Conservation (phyloP, 2,329 filamentous ascomycete genomes). For the Fusarium chuoi region DNA sequence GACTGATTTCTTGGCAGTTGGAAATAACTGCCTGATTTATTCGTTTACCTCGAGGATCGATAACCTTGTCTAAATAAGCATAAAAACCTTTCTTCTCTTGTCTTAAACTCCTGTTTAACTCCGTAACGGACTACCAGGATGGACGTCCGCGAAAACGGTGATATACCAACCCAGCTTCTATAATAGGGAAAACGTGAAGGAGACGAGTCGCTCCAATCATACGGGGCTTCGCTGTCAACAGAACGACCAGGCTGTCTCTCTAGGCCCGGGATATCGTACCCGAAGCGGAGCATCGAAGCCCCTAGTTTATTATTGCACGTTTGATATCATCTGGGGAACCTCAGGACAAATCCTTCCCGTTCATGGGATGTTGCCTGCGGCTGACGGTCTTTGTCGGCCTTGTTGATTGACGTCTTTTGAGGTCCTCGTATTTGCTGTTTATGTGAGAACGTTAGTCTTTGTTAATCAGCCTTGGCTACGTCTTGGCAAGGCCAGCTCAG, state of each 20-base stretch:
- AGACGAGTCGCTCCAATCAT: slow-evolving; percentile 17
- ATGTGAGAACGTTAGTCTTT: slow-evolving; percentile 4
- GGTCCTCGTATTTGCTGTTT: slow-evolving; percentile 2
- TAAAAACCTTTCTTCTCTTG: slow-evolving; percentile 12
- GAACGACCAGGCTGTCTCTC: not conserved
- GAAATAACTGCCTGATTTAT: not conserved
- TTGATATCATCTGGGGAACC: slow-evolving; percentile 25
- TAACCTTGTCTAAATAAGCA: slow-evolving; percentile 30
- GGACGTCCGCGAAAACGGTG: slow-evolving; percentile 3
- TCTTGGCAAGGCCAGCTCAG: slow-evolving; percentile 17
- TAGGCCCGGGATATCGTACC: slow-evolving; percentile 7
- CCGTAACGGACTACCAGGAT: not conserved
- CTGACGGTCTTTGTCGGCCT: not conserved
- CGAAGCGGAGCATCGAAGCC: slow-evolving; percentile 7
- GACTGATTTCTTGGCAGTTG: slow-evolving; percentile 1
- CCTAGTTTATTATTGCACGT: slow-evolving; percentile 24
- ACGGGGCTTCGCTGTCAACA: not conserved
- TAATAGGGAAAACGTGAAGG: slow-evolving; percentile 5
- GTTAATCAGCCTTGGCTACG: slow-evolving; percentile 10
- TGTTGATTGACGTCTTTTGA: slow-evolving; percentile 1
- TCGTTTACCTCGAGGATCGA: slow-evolving; percentile 1
- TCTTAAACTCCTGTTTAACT: not conserved
- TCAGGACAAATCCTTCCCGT: not conserved
- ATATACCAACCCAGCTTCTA: slow-evolving; percentile 10
- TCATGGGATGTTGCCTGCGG: not conserved